Conservation (phyloP, 1,284 basidiomycete genomes). For the Microbotryum intermedium region DNA sequence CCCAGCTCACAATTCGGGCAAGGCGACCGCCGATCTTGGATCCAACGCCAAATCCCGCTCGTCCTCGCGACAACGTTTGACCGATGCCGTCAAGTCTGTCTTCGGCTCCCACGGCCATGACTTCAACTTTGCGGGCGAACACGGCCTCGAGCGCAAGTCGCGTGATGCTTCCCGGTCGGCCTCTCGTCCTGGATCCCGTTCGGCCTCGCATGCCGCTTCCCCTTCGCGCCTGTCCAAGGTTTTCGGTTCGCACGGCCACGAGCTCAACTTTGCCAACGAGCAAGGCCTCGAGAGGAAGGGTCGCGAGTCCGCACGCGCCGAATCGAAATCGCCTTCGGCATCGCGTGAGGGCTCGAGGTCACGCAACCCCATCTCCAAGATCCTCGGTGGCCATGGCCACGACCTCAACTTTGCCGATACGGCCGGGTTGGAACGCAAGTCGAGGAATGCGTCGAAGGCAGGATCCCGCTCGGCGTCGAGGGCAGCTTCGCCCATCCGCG, state of each 20-base stretch:
- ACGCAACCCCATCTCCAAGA: no score
- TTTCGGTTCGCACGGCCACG: not conserved
- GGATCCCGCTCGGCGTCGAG: no score
- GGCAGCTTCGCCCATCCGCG: no score
- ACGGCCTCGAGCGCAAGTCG: not conserved
- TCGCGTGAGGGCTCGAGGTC: not conserved
- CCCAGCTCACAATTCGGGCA: no score
- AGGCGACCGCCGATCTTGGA: not conserved
- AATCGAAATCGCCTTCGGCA: not conserved
- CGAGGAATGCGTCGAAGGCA: no score
- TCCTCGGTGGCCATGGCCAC: not conserved
- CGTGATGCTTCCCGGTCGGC: not conserved
- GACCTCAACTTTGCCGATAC: slow-evolving; percentile 1
- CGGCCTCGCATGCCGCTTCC: not conserved
- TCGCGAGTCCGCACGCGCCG: not conserved
- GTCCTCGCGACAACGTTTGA: not conserved
- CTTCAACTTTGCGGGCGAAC: not conserved
- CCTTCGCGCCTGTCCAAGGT: not conserved
- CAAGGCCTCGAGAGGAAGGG: not conserved
- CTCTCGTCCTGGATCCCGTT: not conserved
- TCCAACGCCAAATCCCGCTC: not conserved
- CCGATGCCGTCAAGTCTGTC: not conserved
- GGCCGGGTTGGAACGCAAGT: not conserved
- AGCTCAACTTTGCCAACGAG: not conserved
- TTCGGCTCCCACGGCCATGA: slow-evolving; percentile 1